Evolutionary conservation across 164 flowering plant genomes (phyloP), one percentile per base, ranked within the genome.

Genomic region (Chloranthus sessilifolius): DNA sequence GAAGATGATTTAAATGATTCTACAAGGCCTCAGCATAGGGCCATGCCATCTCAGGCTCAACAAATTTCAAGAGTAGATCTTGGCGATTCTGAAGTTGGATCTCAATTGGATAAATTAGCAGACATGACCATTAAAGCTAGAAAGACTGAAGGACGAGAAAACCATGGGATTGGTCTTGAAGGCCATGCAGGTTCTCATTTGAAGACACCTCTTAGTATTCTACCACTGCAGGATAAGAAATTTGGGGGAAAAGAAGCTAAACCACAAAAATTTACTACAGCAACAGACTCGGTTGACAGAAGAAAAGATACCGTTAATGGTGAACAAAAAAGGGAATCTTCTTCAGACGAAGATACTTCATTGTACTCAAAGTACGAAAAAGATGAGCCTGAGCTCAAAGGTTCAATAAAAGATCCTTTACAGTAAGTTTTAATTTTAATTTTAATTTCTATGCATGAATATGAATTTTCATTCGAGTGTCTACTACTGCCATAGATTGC

Each of bases 321-420:
- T 37, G 64, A 28, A 42, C 75, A 74, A 55, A 81, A 53, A 63
- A 74, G 71, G 63, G 84, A 67, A 31, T 75, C 81, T 42, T 83
- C 81, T 60, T 77, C 89, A 7, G 90, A 82, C 56, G 95, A 86
- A 40, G 83, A 69, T 35, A 67, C 61, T 55, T 73, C 57, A 59
- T 63, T 82, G 15, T 94, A 77, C 60, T 68, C 74, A 8, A 87
- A 85, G 73, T 94, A 81, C 71, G 97, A 85, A 38, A 94, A 87
- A 74, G 81, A 83, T 51, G 74, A 70, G 43, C 95, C 99, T 27
- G 96, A 89, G 50, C 75, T 85, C 35, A 94, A 74, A 64, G 97
- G 85, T 33, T 79, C 90, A 56, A 85, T 94, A 60, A 75, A 70
- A 59, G 82, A 80, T 65, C 43, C 65, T 16, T 56, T 67, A 21